Evolutionary conservation across 176 grass and related monocot species (phyloP).

Genomic region (Luzula sylvatica): DNA sequence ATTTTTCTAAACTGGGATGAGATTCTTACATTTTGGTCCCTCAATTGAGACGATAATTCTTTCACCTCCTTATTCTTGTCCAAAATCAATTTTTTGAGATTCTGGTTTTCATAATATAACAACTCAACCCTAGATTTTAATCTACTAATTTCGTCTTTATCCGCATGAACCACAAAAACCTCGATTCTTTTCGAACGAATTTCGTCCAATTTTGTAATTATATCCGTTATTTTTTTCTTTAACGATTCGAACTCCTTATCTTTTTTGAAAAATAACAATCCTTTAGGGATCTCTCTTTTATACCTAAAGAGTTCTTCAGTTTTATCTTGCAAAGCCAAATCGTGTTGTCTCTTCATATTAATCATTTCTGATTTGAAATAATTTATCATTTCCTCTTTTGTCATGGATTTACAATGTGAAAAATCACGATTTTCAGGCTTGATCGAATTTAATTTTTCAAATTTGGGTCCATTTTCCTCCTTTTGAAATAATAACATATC

Average conservation of each 20-base stretch:
- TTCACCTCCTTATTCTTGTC: conserved; percentile 64
- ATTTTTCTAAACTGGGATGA: conserved; percentile 43
- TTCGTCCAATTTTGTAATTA: conserved; percentile 68
- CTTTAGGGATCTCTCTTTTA: conserved; percentile 72
- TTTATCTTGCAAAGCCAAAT: conserved; percentile 74
- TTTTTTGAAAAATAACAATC: conserved; percentile 64
- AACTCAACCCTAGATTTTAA: conserved; percentile 59
- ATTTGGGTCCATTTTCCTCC: conserved; percentile 33
- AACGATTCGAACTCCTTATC: conserved; percentile 66
- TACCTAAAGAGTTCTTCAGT: conserved; percentile 92
- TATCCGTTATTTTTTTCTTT: conserved; percentile 68
- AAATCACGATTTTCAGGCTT: conserved; percentile 60
- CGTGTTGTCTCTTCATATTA: conserved; percentile 85
- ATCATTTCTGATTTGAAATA: conserved; percentile 86
- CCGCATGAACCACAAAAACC: conserved; percentile 22
- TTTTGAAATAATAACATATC: conserved; percentile 31
- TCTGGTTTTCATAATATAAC: conserved; percentile 56
- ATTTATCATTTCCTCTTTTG: conserved; percentile 54
- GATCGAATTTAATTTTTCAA: conserved; percentile 50
- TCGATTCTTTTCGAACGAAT: conserved; percentile 39
- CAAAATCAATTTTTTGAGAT: conserved; percentile 44
- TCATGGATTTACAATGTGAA: conserved; percentile 57
- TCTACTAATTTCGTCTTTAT: conserved; percentile 42
- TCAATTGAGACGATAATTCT: conserved; percentile 43
- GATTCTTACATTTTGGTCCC: conserved; percentile 41